Evolutionary conservation across 306 rosid species (phyloP).

Genomic region (Hippophae rhamnoides): DNA sequence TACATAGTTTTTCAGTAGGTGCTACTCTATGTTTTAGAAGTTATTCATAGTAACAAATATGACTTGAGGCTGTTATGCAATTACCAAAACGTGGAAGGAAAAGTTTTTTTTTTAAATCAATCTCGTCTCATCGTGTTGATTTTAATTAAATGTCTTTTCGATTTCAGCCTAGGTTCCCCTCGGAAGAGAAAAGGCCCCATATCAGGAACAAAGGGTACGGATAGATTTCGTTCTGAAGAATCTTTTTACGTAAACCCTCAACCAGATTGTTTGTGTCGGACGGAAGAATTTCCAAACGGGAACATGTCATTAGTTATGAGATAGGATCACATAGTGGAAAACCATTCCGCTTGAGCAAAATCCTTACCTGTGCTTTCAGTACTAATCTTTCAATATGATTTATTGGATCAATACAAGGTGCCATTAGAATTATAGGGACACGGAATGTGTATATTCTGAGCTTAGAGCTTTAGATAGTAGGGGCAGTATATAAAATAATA

Average conservation of each 20-base stretch:
- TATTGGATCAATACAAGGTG: slow-evolving; percentile 14
- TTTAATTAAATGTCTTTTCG: slow-evolving; percentile 4
- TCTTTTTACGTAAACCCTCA: slow-evolving; percentile 78
- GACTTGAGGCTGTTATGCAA: background rate
- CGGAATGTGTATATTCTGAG: slow-evolving; percentile 24
- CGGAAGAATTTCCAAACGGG: slow-evolving; percentile 20
- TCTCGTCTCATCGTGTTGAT: background rate
- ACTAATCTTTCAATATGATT: slow-evolving; percentile 4
- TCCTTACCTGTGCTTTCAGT: slow-evolving; percentile 11
- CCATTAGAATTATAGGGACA: slow-evolving; percentile 9
- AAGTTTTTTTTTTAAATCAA: background rate
- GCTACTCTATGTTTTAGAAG: background rate
- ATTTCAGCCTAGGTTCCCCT: slow-evolving; percentile 61
- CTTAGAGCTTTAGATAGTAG: slow-evolving; percentile 2
- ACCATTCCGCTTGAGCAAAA: slow-evolving; percentile 8
- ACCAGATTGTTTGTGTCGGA: slow-evolving; percentile 80
- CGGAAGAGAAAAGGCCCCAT: slow-evolving; percentile 89
- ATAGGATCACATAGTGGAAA: slow-evolving; percentile 14
- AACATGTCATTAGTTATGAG: slow-evolving; percentile 22
- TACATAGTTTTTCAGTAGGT: background rate
- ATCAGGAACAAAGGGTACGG: slow-evolving; percentile 77
- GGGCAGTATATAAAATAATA: slow-evolving; percentile 17
- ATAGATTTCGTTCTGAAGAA: slow-evolving; percentile 93
- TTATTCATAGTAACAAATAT: background rate
- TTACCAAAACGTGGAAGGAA: background rate